These are phyloP conservation scores for Apiosordaria backusii DNA, from an alignment of 495 filamentous ascomycete species.

Conservation along the genomic window DNA sequence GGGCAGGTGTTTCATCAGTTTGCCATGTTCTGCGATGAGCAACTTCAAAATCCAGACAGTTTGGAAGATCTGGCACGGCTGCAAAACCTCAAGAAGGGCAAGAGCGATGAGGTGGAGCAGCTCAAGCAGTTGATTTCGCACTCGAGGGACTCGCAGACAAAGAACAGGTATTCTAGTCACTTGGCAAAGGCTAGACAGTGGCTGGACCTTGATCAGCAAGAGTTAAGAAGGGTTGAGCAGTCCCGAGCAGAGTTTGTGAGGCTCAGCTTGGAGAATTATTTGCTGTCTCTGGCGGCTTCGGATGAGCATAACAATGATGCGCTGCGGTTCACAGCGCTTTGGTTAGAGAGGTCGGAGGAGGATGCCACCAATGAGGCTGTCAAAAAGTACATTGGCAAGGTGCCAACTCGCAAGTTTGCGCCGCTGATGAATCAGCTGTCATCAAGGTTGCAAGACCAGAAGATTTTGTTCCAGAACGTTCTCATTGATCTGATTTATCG, in stretches of 20 bases:
- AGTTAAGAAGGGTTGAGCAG: constrained; percentile 71
- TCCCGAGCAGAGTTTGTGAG: constrained; percentile 76
- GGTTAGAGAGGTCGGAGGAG: constrained; percentile 77
- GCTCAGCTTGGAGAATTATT: constrained; percentile 90
- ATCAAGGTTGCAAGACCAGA: constrained; percentile 74
- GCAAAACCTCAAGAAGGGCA: constrained; percentile 72
- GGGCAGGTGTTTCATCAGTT: constrained; percentile 92
- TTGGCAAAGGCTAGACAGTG: constrained; percentile 72
- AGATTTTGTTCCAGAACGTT: constrained; percentile 65
- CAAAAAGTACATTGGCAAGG: constrained; percentile 59
- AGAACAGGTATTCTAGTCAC: constrained; percentile 36
- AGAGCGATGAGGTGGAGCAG: constrained; percentile 70
- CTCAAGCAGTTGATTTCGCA: constrained; percentile 53
- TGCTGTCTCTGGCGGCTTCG: constrained; percentile 75
- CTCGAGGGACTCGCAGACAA: constrained; percentile 38
- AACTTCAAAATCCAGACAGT: constrained; percentile 77
- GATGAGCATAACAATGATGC: constrained; percentile 86
- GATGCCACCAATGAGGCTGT: constrained; percentile 74
- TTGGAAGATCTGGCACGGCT: constrained; percentile 82
- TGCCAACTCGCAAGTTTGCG: constrained; percentile 89
- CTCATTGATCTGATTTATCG: constrained; percentile 67
- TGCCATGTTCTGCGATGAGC: constrained; percentile 90
- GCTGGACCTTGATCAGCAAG: constrained; percentile 82
- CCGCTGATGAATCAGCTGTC: constrained; percentile 93
- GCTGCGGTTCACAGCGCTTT: constrained; percentile 90